phyloP scores from a whole-genome alignment of 495 filamentous ascomycete species.

The Podospora appendiculata region DNA sequence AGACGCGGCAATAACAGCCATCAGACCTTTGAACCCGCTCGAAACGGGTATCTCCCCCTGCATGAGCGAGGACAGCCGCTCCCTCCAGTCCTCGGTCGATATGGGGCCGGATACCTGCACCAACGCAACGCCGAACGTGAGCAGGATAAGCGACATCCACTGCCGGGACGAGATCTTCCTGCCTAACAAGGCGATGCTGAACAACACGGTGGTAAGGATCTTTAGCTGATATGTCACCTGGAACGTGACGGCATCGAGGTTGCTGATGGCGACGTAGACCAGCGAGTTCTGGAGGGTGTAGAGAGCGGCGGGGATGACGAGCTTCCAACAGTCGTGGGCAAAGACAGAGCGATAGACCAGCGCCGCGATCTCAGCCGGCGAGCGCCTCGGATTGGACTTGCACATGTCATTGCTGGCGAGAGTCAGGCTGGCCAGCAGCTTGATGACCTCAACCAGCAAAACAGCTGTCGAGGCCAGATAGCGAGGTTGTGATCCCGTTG shows the following conservation, averaged over 20 bases:
- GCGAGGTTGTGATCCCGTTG: conserved; percentile 53
- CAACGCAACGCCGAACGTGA: conserved; percentile 56
- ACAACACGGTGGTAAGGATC: conserved; percentile 59
- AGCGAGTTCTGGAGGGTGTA: conserved; percentile 66
- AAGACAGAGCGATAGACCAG: conserved; percentile 52
- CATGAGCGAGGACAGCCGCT: conserved; percentile 37
- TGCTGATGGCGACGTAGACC: conserved; percentile 64
- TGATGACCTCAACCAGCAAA: conserved; percentile 63
- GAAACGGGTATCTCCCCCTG: conserved; percentile 6
- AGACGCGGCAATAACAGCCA: conserved; percentile 54
- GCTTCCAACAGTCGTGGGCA: conserved; percentile 66
- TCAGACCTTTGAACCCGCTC: conserved; percentile 48
- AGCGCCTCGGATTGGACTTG: conserved; percentile 49
- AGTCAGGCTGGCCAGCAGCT: conserved; percentile 55
- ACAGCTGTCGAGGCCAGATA: conserved; percentile 71
- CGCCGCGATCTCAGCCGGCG: conserved; percentile 49
- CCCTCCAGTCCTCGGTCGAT: conserved; percentile 39
- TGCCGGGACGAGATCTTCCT: conserved; percentile 48
- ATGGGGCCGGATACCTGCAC: conserved; percentile 45
- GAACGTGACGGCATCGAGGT: conserved; percentile 61
- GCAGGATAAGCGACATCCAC: conserved; percentile 55
- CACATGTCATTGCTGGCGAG: conserved; percentile 29
- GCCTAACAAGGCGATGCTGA: conserved; percentile 53
- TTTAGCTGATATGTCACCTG: conserved; percentile 70
- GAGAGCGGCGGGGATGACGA: conserved; percentile 60